These are phyloP conservation scores for Rhinocladiella mackenziei DNA, from an alignment of 2,329 filamentous ascomycete genomes.

Conservation along the genomic window DNA sequence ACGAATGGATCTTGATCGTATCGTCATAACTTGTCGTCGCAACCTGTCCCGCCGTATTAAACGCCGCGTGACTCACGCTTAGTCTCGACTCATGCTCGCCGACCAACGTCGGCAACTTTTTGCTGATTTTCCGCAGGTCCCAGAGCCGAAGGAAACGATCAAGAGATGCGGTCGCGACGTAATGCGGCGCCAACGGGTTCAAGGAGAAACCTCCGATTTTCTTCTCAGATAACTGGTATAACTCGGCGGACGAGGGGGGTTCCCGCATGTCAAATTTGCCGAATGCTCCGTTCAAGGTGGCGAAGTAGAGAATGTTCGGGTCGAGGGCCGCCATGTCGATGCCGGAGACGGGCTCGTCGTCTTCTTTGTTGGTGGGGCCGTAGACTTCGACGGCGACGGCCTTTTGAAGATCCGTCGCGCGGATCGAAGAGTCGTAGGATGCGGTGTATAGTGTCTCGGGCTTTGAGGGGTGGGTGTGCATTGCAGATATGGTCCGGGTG, in stretches of 20 bases:
- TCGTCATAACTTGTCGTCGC: conserved; percentile 95
- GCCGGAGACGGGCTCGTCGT: conserved; percentile 76
- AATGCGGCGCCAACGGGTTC: conserved; percentile 73
- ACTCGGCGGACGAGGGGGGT: conserved; percentile 53
- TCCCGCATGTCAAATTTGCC: conserved; percentile 75
- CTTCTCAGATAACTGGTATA: conserved; percentile 77
- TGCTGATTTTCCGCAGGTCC: conserved; percentile 75
- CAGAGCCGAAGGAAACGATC: conserved; percentile 88
- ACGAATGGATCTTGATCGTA: conserved; percentile 86
- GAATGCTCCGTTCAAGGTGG: conserved; percentile 75
- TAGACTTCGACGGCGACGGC: conserved; percentile 77
- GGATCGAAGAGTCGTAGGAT: conserved; percentile 89
- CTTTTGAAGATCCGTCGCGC: conserved; percentile 77
- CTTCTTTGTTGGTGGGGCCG: conserved; percentile 63
- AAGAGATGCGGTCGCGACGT: conserved; percentile 82
- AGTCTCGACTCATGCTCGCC: conserved; percentile 78
- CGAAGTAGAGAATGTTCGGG: conserved; percentile 75
- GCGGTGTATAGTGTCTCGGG: conserved; percentile 73
- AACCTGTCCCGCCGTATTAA: conserved; percentile 77
- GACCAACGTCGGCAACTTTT: conserved; percentile 62
- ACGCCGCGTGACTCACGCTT: conserved; percentile 88
- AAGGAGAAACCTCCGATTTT: conserved; percentile 94
- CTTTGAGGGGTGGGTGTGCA: conserved; percentile 71
- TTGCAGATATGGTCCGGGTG: conserved; percentile 78
- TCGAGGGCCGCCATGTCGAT: conserved; percentile 72